Conservation (phyloP, 225 moss, liverwort and hornwort genomes). For the Physcomitrellopsis africana region DNA sequence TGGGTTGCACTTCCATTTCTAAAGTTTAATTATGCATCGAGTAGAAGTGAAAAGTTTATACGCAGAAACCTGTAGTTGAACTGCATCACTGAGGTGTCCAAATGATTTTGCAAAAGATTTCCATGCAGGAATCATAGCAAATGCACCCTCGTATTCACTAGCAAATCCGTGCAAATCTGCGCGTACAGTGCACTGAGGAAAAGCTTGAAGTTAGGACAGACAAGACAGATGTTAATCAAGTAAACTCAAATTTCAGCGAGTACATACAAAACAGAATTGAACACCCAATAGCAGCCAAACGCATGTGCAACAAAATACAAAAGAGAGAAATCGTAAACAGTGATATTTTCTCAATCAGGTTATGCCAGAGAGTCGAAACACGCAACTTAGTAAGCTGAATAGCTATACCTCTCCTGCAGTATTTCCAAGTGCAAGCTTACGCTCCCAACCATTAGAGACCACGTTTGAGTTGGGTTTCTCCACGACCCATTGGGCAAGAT, state of each 20-base stretch:
- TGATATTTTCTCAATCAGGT: slow-evolving; percentile 11
- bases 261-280: slow-evolving; percentile 15
- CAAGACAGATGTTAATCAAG: slow-evolving; percentile 14
- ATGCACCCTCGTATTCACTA: slow-evolving; percentile 45
- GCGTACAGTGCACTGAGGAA: slow-evolving; percentile 69
- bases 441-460: slow-evolving; percentile 70
- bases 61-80: slow-evolving; percentile 67
- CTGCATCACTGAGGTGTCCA: slow-evolving; percentile 64
- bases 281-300: background rate
- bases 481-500: slow-evolving; percentile 69
- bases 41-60: slow-evolving; percentile 8
- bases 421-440: slow-evolving; percentile 67
- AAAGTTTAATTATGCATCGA: background rate
- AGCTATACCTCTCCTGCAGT: slow-evolving; percentile 69
- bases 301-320: background rate
- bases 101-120: slow-evolving; percentile 49
- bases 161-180: slow-evolving; percentile 63
- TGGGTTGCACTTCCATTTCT: background rate
- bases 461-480: slow-evolving; percentile 31
- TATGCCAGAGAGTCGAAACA: slow-evolving; percentile 5
- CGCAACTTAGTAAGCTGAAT: slow-evolving; percentile 24
- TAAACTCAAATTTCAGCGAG: background rate
- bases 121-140: slow-evolving; percentile 48
- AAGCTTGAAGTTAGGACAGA: slow-evolving; percentile 36
- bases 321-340: background rate